phyloP scores from a whole-genome alignment of 306 rosid species.

The Fragaria iinumae region DNA sequence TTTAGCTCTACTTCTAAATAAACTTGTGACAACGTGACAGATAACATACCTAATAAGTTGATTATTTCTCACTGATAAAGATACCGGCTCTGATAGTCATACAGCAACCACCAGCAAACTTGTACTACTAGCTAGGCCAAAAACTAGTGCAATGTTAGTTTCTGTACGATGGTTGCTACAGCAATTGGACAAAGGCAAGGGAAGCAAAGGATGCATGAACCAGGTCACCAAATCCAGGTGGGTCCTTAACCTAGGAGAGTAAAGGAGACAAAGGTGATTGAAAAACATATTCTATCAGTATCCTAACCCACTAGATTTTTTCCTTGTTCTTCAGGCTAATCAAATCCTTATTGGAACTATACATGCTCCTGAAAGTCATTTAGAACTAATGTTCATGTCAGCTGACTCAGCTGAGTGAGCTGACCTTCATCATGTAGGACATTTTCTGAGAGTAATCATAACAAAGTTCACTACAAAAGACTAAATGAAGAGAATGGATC shows the following conservation, averaged over 20 bases:
- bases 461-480: background rate
- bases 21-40: background rate
- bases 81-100: background rate
- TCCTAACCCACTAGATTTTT: background rate
- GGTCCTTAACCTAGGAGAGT: conserved; percentile 23
- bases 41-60: background rate
- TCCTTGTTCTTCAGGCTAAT: background rate
- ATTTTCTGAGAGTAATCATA: background rate
- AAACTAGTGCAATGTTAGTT: conserved; percentile 19
- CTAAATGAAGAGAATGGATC: background rate
- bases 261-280: background rate
- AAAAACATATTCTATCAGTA: background rate
- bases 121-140: background rate
- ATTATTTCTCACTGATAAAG: background rate
- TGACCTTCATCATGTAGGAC: background rate
- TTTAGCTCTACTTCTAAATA: background rate
- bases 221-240: conserved; percentile 32
- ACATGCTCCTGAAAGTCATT: conserved; percentile 1
- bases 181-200: background rate
- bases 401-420: conserved; percentile 23
- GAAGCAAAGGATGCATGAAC: conserved; percentile 46
- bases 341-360: conserved; percentile 15
- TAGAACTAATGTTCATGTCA: conserved; percentile 25
- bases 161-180: background rate
- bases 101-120: background rate